Percentiles rank a stretch among this genome's conserved stretches.
These are phyloP conservation scores for Trametes punicea DNA, from an alignment of 768 basidiomycete genomes.

Conservation along the genomic window DNA sequence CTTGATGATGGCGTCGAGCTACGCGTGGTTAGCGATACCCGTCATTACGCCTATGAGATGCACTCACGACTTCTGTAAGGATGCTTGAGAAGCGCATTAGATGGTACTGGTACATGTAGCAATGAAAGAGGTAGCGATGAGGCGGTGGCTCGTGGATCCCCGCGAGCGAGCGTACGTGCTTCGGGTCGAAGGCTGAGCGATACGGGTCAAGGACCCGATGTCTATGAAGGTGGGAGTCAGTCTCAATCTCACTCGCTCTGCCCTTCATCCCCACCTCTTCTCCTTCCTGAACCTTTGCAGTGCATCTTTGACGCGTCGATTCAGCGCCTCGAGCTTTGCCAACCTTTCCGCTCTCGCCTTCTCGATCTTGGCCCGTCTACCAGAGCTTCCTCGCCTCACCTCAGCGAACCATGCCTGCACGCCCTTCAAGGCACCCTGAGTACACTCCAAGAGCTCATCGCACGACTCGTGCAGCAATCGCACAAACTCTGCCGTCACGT, in stretches of 20 bases:
- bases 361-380: constrained; percentile 30
- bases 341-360: constrained; percentile 34
- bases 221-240: constrained; percentile 28
- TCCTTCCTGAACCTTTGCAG: constrained; percentile 48
- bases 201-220: constrained; percentile 62
- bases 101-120: constrained; percentile 68
- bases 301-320: constrained; percentile 33
- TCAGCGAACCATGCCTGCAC: constrained; percentile 50
- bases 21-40: not conserved
- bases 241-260: too few species aligned
- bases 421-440: constrained; percentile 38
- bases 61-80: constrained; percentile 35
- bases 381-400: constrained; percentile 38
- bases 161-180: constrained; percentile 25
- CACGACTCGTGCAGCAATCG: constrained; percentile 51
- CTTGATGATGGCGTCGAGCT: constrained; percentile 57
- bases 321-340: constrained; percentile 36
- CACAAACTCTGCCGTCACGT: constrained; percentile 41
- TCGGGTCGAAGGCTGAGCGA: constrained; percentile 43
- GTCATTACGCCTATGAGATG: not conserved
- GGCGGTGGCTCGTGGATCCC: constrained; percentile 47
- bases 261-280: constrained; percentile 40
- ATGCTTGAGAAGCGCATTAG: constrained; percentile 37
- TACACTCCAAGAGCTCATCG: constrained; percentile 46
- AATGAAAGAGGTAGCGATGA: constrained; percentile 70